Evolutionary conservation across 2,329 filamentous ascomycete species (phyloP), one percentile per base, ranked within the genome.

Genomic region (Fusarium tricinctum): DNA sequence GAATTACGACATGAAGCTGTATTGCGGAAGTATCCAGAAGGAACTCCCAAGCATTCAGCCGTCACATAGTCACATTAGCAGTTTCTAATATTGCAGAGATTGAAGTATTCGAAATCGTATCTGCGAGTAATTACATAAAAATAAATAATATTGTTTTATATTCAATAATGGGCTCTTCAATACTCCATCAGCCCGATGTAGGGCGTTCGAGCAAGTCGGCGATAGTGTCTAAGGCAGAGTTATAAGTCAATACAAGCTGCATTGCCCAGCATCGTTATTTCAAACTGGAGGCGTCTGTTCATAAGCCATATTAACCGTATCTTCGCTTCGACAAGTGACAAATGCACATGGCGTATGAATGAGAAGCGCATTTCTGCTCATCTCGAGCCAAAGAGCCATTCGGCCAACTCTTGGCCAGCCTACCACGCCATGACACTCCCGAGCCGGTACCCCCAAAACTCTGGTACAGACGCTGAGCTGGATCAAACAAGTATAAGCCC

Each of bases 401-500:
- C 26, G 33, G 23, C 28, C 13, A 38, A 17, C 15, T 33, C 33
- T 39, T n/a, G 23, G 15, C 38, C 44, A 22, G 45, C 42, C 30
- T 43, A 50, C 35, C 23, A 51, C 7, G 28, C 40, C 26, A 14
- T 8, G 32, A 19, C 43, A 33, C 23, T 47, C 20, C 35, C 39
- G 17, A 17, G 33, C 33, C 28, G 28, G 13, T 30, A 30, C 10
- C 28, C 40, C 38, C 54, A 63, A 49, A 46, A 33, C 44, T 51
- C 53, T 51, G 56, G 40, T 48, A 43, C 58, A 64, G 42, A 28
- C 56, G 50, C 47, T 52, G 66, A 62, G 66, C 72, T 73, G 72
- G 56, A 66, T 72, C 52, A 73, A 69, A 67, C 60, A 72, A 58
- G 59, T 46, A 72, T 74, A 59, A 74, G 72, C 55, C 67, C 72